phyloP scores from a whole-genome alignment of 495 filamentous ascomycete genomes.

The Trichoderma asperelloides region DNA sequence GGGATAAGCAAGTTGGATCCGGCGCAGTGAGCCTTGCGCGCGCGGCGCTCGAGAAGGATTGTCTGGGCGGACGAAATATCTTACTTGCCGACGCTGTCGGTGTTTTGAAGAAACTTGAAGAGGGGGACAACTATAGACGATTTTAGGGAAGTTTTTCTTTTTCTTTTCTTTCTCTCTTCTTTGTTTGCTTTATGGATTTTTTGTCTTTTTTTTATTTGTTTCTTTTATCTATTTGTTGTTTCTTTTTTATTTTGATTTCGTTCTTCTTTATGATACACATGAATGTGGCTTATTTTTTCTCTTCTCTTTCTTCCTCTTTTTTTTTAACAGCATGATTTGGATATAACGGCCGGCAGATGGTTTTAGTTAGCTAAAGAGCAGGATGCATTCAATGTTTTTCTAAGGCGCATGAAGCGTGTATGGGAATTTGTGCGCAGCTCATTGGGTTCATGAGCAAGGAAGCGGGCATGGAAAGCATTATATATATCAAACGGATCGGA shows the following conservation, averaged over 20 bases:
- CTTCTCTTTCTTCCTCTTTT: too few relatives aligned
- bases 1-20: conserved; percentile 23
- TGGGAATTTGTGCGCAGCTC: neutral
- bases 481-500: too few relatives aligned
- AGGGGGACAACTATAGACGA: conserved; percentile 25
- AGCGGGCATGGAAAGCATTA: neutral
- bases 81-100: conserved; percentile 36
- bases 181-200: neutral
- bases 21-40: conserved; percentile 31
- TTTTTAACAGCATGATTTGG: too few relatives aligned
- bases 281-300: neutral
- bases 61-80: conserved; percentile 26
- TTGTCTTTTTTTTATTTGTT: neutral
- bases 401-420: neutral
- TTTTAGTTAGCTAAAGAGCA: neutral
- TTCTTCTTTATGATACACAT: neutral
- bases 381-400: neutral
- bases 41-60: conserved; percentile 31
- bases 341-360: neutral
- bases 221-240: neutral
- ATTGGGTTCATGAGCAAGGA: neutral
- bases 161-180: neutral
- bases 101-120: conserved; percentile 36
- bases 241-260: neutral
- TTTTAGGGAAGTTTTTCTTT: conserved; percentile 18